These are phyloP conservation scores for Bipolaris sorokiniana DNA, from an alignment of 2,329 filamentous ascomycete genomes.

Conservation along the genomic window DNA sequence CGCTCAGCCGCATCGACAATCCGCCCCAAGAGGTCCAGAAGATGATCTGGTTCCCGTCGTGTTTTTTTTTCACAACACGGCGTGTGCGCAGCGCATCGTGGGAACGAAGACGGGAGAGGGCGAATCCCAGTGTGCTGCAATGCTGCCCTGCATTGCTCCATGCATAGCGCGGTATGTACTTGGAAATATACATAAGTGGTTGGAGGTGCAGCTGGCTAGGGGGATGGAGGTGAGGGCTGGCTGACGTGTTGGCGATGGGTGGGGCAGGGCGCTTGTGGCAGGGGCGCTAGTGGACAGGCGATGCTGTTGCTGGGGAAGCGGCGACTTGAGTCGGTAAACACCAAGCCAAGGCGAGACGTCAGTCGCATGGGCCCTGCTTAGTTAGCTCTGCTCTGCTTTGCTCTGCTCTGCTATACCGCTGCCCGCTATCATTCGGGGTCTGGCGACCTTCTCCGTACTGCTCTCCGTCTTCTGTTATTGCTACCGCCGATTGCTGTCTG, in stretches of 20 bases:
- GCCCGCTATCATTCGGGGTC: slow-evolving; percentile 25
- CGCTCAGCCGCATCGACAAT: background rate
- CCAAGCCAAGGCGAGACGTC: slow-evolving; percentile 23
- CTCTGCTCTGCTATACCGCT: slow-evolving; percentile 13
- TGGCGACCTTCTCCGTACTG: slow-evolving; percentile 11
- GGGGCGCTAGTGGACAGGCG: slow-evolving; percentile 13
- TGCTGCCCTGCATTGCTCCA: background rate
- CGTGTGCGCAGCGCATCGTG: background rate
- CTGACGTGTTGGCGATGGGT: slow-evolving; percentile 25
- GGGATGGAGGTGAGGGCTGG: slow-evolving; percentile 13
- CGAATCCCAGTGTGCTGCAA: background rate
- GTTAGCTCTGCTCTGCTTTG: slow-evolving; percentile 9
- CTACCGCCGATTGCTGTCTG: slow-evolving; percentile 11
- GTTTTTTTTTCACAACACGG: background rate
- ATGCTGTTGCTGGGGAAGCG: slow-evolving; percentile 32
- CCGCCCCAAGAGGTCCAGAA: background rate
- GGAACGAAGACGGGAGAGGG: background rate
- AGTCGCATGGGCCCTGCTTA: slow-evolving; percentile 23
- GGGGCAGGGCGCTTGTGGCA: slow-evolving; percentile 11
- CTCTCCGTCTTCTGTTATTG: slow-evolving; percentile 9
- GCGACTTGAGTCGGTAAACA: slow-evolving; percentile 26
- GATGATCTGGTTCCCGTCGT: background rate
- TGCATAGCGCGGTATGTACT: background rate
- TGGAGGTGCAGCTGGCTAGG: background rate
- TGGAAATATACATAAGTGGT: background rate